Base-by-base conservation (phyloP, 2,329 filamentous ascomycete species). In the Juglanconis sp. region DNA sequence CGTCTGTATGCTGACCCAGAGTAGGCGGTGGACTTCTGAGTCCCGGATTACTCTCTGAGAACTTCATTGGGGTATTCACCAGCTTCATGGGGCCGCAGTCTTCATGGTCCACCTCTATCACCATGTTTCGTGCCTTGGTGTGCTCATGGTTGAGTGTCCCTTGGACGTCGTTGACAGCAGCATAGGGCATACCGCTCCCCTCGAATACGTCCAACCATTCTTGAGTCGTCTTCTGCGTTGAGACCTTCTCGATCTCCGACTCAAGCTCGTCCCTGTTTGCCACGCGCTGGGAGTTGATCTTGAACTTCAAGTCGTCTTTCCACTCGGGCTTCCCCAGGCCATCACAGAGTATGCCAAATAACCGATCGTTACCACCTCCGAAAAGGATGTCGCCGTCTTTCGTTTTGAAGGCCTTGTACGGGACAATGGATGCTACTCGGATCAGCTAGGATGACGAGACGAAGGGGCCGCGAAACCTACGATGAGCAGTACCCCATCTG, bases 401-500 rank as follows among this genome's bases (percentile, higher is more conserved):
- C 4, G 88, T 91, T 68, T 85, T 82, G 73, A 91, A 99, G 0
- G 92, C 91, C 68, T 89, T 88, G 73, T 99, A 99, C 0, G 95
- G 95, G 0, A 99, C 95, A 71, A 99, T 98, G 0, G 92, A 96
- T n/a, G 94, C 90, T 93, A 61, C 9, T 17, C 40, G 35, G 4
- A 35, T 56, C 54, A 66, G 64, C 36, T 30, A 17, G 2, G 8
- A 15, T 32, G 17, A 10, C 17, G 15, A 30, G n/a, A 46, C 34
- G 17, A 46, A 30, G 35, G 31, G 38, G 4, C 10, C 36, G n/a
- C 11, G n/a, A 36, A 5, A 76, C 77, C 76, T 78, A 91, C 90
- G 95, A 79, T 99, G 95, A 48, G 94, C 94, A 3, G 95, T 99
- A 6, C 95, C 95, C 94, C 95, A 98, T 65, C 95, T 83, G 0